phyloP scores from a whole-genome alignment of 768 basidiomycete species.

The Mycena latifolia region DNA sequence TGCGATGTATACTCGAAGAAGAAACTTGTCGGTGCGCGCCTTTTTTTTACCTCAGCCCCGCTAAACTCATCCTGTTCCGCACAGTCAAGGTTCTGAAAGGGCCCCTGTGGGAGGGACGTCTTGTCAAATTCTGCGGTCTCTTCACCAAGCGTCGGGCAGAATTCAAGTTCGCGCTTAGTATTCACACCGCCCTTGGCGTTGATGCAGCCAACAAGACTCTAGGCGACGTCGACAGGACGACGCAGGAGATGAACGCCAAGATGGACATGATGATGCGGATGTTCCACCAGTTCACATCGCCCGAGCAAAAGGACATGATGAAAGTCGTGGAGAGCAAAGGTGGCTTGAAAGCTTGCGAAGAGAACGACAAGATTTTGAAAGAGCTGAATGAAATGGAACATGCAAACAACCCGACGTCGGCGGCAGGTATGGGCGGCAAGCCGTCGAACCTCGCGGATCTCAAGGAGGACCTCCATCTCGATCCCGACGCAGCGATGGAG shows the following conservation, averaged over 20 bases:
- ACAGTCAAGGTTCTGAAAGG: conserved; percentile 48
- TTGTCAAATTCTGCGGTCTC: conserved; percentile 36
- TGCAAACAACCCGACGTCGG: not conserved
- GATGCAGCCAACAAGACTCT: conserved; percentile 25
- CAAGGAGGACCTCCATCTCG: conserved; percentile 39
- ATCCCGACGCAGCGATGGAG: conserved; percentile 39
- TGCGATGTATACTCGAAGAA: no score
- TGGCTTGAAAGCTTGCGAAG: conserved; percentile 38
- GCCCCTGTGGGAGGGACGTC: conserved; percentile 41
- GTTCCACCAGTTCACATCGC: conserved; percentile 37
- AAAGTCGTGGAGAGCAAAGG: conserved; percentile 40
- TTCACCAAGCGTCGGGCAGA: conserved; percentile 42
- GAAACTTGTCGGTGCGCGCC: no score
- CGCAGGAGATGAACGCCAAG: conserved; percentile 27
- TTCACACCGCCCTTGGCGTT: conserved; percentile 40
- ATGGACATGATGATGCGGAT: conserved; percentile 39
- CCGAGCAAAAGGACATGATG: conserved; percentile 40
- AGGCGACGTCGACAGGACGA: conserved; percentile 22
- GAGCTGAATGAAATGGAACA: conserved; percentile 33
- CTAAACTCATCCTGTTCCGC: not conserved
- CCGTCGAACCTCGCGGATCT: conserved; percentile 28
- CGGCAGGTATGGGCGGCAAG: not conserved
- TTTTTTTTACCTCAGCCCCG: no score
- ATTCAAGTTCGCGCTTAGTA: conserved; percentile 43
- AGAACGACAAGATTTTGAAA: conserved; percentile 39